Percentiles rank a stretch among this genome's conserved stretches.
phyloP scores from a whole-genome alignment of 768 basidiomycete species.

The Rhodotorula toruloides region DNA sequence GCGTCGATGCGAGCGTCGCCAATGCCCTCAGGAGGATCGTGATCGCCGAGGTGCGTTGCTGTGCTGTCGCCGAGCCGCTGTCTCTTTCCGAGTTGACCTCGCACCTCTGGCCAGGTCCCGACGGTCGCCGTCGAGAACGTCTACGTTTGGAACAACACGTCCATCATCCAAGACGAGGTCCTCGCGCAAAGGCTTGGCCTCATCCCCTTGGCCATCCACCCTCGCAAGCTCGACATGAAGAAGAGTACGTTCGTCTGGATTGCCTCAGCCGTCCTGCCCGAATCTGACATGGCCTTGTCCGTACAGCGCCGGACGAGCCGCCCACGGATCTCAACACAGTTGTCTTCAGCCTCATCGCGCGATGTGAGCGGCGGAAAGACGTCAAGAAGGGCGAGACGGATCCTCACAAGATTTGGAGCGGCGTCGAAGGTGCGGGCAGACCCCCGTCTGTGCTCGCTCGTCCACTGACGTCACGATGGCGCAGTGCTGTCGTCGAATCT shows the following conservation, averaged over 20 bases:
- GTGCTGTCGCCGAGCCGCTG: background rate
- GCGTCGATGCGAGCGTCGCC: constrained; percentile 91
- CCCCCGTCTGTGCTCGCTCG: constrained; percentile 11
- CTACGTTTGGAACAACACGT: constrained; percentile 91
- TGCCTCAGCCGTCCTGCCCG: background rate
- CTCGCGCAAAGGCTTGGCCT: constrained; percentile 87
- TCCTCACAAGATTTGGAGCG: constrained; percentile 63
- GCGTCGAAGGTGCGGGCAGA: constrained; percentile 55
- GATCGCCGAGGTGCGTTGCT: constrained; percentile 72
- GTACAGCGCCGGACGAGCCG: constrained; percentile 51
- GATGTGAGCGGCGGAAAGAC: constrained; percentile 57
- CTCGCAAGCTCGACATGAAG: constrained; percentile 57
- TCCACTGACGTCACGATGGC: background rate
- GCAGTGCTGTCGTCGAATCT: constrained; percentile 50
- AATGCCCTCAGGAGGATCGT: constrained; percentile 89
- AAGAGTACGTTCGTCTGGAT: constrained; percentile 38
- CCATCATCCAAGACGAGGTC: constrained; percentile 88
- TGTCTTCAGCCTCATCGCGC: constrained; percentile 69
- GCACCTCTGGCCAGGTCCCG: constrained; percentile 60
- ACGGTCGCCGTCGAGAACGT: constrained; percentile 84
- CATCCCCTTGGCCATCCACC: constrained; percentile 81
- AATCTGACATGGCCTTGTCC: background rate
- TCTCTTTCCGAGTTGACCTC: background rate
- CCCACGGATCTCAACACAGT: constrained; percentile 86
- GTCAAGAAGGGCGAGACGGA: constrained; percentile 55